Evolutionary conservation across 2,329 filamentous ascomycete genomes (phyloP), one percentile per base, ranked within the genome.

Genomic region (Ascochyta viciae-villosae): DNA sequence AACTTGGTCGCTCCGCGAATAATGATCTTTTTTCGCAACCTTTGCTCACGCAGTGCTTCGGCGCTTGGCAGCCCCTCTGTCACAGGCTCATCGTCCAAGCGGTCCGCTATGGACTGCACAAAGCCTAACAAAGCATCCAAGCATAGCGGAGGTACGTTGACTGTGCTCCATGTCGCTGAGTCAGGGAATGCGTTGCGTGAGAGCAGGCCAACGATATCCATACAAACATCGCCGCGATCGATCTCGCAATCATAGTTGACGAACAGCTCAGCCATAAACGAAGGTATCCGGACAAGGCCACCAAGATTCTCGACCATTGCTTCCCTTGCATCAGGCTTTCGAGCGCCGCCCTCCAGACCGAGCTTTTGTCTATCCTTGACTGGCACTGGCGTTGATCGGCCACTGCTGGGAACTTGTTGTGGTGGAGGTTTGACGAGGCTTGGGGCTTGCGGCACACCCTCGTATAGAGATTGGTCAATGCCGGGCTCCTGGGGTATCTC

Each of bases 281-380:
- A 93, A 0, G 95, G 92, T 81, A 99, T 96, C 38, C 96, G 86
- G 34, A 92, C 91, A 57, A 99, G 81, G 50, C 94, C 92, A 33
- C 94, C 93, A 40, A 99, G 89, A 66, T 91, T 96, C 78, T 99
- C 95, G 4, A 99, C 92, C 95, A 99, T 99, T 29, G 95, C 93
- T 80, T 99, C 95, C 64, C 95, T 86, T 27, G 95, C 93, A 76
- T 99, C 96, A 3, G 95, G 95, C 73, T 96, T 96, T 60, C 95
- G 85, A 33, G 91, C 87, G 8, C 94, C 93, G 1, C 95, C 94
- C 76, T 98, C 95, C 71, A 99, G 81, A 0, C 95, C 95, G 33
- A 98, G 84, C 73, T 92, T 95, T 74, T 96, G 92, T 49, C 95
- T 87, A 70, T 99, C 95, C 71, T 93, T 93, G 50, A 97, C 89